Evolutionary conservation across 164 flowering plant genomes (phyloP).

Genomic region (Chimonanthus praecox): DNA sequence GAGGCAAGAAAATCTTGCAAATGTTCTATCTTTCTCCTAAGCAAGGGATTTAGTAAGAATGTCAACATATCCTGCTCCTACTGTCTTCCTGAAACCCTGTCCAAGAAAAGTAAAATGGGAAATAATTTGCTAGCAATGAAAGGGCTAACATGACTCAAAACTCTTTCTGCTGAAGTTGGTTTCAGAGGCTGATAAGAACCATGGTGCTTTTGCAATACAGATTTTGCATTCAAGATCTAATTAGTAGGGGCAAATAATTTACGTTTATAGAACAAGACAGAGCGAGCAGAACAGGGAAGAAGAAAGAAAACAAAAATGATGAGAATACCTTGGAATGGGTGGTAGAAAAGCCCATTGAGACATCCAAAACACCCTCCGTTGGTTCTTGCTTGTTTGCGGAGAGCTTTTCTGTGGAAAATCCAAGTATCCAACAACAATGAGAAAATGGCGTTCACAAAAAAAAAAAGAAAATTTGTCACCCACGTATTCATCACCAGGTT

Average conservation of each 20-base stretch:
- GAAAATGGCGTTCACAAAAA: background rate
- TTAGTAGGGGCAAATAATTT: no score
- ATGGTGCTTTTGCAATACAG: conserved; percentile 36
- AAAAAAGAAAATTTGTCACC: background rate
- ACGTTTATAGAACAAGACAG: conserved; percentile 28
- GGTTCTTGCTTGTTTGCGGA: conserved; percentile 28
- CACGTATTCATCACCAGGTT: no score
- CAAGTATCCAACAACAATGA: background rate
- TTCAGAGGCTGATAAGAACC: background rate
- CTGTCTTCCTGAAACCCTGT: no score
- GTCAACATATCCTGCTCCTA: no score
- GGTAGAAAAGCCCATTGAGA: conserved; percentile 56
- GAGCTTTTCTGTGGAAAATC: conserved; percentile 28
- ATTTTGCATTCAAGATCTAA: no score
- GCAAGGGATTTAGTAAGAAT: no score
- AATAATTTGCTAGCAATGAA: no score
- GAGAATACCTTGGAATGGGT: conserved; percentile 39
- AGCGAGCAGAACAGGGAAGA: background rate
- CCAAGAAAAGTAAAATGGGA: no score
- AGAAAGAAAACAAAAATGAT: background rate
- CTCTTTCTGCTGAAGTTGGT: no score
- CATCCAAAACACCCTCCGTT: conserved; percentile 42
- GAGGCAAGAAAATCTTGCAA: no score
- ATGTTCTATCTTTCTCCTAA: no score
- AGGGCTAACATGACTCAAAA: no score